These are phyloP conservation scores for Exserohilum turcica DNA, from an alignment of 2,329 filamentous ascomycete species.

Conservation along the genomic window DNA sequence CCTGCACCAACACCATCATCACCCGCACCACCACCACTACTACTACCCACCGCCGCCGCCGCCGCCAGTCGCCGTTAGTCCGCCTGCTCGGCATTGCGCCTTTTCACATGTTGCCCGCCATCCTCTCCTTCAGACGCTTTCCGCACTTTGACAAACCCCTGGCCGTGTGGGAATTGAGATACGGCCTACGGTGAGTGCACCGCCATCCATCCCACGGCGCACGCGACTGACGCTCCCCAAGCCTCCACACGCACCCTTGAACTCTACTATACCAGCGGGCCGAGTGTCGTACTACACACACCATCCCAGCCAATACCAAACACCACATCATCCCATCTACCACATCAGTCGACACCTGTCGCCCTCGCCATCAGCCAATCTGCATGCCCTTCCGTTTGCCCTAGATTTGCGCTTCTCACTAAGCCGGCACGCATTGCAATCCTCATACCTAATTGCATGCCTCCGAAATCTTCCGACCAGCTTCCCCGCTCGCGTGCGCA, in stretches of 20 bases:
- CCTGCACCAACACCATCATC: conserved; percentile 18
- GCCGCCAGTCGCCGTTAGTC: conserved; percentile 7
- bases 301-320: not conserved
- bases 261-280: conserved; percentile 8
- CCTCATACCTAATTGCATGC: conserved; percentile 15
- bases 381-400: conserved; percentile 10
- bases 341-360: not conserved
- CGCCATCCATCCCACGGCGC: conserved; percentile 1
- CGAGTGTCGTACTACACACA: conserved; percentile 5
- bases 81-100: conserved; percentile 21
- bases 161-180: conserved; percentile 29
- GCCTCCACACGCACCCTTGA: conserved; percentile 16
- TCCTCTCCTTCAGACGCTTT: conserved; percentile 30
- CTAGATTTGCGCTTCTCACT: conserved; percentile 1
- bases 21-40: not conserved
- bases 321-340: not conserved
- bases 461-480: conserved; percentile 27
- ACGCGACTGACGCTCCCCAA: conserved; percentile 23
- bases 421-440: conserved; percentile 1
- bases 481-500: conserved; percentile 35
- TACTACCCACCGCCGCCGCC: no score
- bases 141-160: conserved; percentile 35
- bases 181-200: conserved; percentile 23
- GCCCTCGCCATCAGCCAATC: not conserved
- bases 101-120: conserved; percentile 37